Evolutionary conservation across 345 rosid species (phyloP).

Genomic region (Syzygium aromaticum): DNA sequence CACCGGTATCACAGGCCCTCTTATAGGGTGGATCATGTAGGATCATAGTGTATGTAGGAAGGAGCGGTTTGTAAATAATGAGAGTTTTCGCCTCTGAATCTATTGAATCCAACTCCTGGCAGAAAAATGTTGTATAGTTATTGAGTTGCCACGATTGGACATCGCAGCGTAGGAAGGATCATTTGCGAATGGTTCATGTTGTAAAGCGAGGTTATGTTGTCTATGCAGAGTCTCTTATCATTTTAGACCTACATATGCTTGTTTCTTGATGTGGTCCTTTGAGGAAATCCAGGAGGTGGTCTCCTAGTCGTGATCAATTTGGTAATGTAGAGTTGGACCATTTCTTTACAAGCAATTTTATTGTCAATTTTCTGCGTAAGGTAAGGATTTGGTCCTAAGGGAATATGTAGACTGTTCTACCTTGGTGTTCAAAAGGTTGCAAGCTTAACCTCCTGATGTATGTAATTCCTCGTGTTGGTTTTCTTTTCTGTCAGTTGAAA

Average conservation of each 20-base stretch:
- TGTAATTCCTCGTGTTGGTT: background rate
- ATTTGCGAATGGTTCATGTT: background rate
- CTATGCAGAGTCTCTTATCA: background rate
- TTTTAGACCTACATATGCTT: background rate
- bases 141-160: background rate
- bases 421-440: background rate
- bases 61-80: background rate
- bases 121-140: background rate
- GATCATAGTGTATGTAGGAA: background rate
- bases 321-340: background rate
- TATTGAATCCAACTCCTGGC: background rate
- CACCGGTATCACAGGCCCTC: background rate
- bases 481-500: background rate
- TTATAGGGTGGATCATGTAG: background rate
- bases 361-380: background rate
- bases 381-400: background rate
- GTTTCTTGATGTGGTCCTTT: background rate
- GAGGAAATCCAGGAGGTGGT: background rate
- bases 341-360: background rate
- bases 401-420: background rate
- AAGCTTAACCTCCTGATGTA: too few relatives aligned
- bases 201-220: background rate
- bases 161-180: background rate
- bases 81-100: background rate
- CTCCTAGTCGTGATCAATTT: background rate